Conservation (phyloP, 2,329 filamentous ascomycete genomes). For the Penicillium psychrosexuale region DNA sequence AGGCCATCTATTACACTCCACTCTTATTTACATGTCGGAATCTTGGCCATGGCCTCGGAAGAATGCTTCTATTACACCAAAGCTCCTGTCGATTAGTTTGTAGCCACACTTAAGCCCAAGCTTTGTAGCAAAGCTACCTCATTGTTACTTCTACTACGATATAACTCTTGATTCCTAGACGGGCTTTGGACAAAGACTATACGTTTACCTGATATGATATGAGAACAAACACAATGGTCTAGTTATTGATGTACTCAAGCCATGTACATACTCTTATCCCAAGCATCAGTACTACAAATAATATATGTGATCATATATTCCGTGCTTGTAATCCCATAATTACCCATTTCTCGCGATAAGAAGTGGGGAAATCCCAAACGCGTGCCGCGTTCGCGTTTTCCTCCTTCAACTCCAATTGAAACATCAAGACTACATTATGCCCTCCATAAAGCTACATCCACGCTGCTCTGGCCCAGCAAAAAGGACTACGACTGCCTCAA, state of each 20-base stretch:
- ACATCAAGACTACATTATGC: constrained; percentile 28
- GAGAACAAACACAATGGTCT: not conserved
- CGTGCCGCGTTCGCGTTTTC: constrained; percentile 18
- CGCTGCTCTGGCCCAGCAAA: constrained; percentile 14
- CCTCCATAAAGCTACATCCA: constrained; percentile 41
- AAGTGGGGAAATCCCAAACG: constrained; percentile 15
- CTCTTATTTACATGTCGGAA: not conserved
- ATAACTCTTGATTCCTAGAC: not conserved
- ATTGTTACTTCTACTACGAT: not conserved
- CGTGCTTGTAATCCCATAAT: not conserved
- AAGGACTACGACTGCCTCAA: not conserved
- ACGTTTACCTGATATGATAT: not conserved
- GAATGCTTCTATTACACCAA: not conserved
- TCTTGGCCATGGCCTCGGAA: not conserved
- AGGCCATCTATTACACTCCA: not conserved
- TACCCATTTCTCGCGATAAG: not conserved
- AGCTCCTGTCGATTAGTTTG: not conserved
- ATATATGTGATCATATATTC: not conserved
- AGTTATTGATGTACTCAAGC: not conserved
- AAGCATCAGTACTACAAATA: not conserved
- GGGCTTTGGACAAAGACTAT: not conserved
- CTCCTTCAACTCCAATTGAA: not conserved
- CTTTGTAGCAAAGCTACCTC: not conserved
- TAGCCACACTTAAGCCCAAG: not conserved
- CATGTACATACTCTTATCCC: not conserved